Evolutionary conservation across 345 rosid species (phyloP).

Genomic region (Populus deltoides): DNA sequence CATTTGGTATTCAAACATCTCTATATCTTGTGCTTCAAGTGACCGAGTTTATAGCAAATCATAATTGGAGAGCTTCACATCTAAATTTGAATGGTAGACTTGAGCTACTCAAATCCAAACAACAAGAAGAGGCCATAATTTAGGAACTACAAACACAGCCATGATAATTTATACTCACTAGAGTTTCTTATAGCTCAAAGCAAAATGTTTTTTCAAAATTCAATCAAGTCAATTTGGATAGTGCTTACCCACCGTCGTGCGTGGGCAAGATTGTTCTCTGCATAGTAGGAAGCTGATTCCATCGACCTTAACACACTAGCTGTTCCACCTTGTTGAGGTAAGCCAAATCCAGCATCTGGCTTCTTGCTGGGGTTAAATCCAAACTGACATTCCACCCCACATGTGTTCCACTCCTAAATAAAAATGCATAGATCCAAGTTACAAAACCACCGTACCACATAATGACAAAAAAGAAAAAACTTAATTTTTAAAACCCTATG

Average conservation of each 20-base stretch:
- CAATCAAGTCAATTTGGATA: conserved; percentile 33
- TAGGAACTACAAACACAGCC: background rate
- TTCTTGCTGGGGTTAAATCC: conserved; percentile 34
- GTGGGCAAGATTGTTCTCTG: conserved; percentile 56
- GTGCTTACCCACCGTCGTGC: conserved; percentile 99
- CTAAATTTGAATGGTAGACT: background rate
- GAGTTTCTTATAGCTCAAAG: background rate
- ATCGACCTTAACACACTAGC: conserved; percentile 69
- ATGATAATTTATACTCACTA: background rate
- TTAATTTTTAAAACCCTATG: background rate
- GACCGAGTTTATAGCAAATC: too few species aligned
- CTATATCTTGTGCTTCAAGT: too few species aligned
- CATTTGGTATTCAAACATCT: too few species aligned
- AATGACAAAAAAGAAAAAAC: background rate
- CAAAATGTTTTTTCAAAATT: background rate
- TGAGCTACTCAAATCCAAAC: background rate
- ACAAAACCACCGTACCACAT: background rate
- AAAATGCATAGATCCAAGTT: background rate
- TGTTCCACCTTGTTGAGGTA: conserved; percentile 35
- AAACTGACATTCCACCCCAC: conserved; percentile 72
- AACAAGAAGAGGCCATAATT: background rate
- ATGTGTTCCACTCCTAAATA: conserved; percentile 58
- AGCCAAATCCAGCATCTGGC: conserved; percentile 74
- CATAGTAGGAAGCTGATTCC: conserved; percentile 87
- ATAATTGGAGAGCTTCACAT: background rate